Evolutionary conservation across 1,284 basidiomycete species (phyloP), one percentile per base, ranked within the genome.

Genomic region (Schizophyllum amplum): DNA sequence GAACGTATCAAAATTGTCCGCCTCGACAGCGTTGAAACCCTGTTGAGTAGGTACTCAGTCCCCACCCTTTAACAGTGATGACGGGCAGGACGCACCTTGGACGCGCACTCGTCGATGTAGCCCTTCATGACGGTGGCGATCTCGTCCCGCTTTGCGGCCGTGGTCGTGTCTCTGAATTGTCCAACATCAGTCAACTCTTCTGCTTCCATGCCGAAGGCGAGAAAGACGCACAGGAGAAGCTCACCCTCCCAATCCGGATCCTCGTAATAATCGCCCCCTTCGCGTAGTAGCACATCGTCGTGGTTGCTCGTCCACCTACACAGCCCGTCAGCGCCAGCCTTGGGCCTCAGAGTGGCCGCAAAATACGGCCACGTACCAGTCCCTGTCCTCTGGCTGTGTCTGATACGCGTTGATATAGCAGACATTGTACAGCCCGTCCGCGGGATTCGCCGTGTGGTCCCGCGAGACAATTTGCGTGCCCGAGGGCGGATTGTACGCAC

Each of bases 391-490:
- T 1, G 54, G 47, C 49, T 61, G 60, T 6, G 55, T 56, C 46
- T 61, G 60, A 55, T 59, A 61, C 1, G 57, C 60, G 42, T 61
- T 61, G 57, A 61, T 53, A 48, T 61, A 61, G 55, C 60, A 61
- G 55, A 61, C 59, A 48, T 61, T 61, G 60, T 59, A 61, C 20
- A 56, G 48, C 15, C 58, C 58, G 7, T 23, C 4, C 4, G 42
- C 57, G 5, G 58, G 54, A 25, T 23, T 21, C 9, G 22, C 57
- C 26, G 50, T 51, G 54, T 53, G 51, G 54, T 61, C 60, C n/a
- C 60, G 33, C 15, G 54, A 55, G 53, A 61, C 60, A 9, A 57
- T 55, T 15, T 21, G n/a, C 24, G 59, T 57, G 46, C 49, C 25
- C 17, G 55, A 54, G 51, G 25, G 57, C 4, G 60, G 60, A 17